These are phyloP conservation scores for Cephaloascus albidus DNA, from an alignment of 805 yeast genomes.

Conservation along the genomic window DNA sequence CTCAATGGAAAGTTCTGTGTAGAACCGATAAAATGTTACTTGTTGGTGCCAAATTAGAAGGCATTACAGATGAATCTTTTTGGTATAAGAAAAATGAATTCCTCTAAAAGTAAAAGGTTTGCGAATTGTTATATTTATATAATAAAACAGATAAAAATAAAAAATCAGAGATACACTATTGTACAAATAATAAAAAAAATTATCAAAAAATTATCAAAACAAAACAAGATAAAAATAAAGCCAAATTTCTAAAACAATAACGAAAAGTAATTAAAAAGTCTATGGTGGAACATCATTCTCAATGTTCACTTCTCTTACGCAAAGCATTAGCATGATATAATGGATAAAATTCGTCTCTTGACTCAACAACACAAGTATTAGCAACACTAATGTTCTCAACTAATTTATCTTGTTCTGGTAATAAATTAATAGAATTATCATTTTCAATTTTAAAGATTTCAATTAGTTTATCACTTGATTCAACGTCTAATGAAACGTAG, in stretches of 20 bases:
- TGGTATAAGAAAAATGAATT: constrained; percentile 12
- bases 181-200: background rate
- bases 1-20: constrained; percentile 27
- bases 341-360: constrained; percentile 32
- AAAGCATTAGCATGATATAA: constrained; percentile 39
- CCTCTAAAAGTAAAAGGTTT: constrained; percentile 3
- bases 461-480: constrained; percentile 23
- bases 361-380: constrained; percentile 21
- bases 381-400: constrained; percentile 12
- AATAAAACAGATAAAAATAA: background rate
- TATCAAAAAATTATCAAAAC: background rate
- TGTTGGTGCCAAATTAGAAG: constrained; percentile 13
- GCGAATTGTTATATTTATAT: background rate
- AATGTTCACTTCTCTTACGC: constrained; percentile 60
- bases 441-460: constrained; percentile 12
- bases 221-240: background rate
- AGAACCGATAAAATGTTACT: constrained; percentile 10
- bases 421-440: constrained; percentile 10
- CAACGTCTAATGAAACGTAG: constrained; percentile 13
- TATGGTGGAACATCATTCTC: constrained; percentile 6
- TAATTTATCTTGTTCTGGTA: constrained; percentile 8
- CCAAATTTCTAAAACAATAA: background rate
- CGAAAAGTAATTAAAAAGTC: background rate
- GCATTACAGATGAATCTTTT: constrained; percentile 12
- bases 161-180: background rate